Evolutionary conservation across 2,329 filamentous ascomycete species (phyloP).

Genomic region (Paracoccidioides lutzii): DNA sequence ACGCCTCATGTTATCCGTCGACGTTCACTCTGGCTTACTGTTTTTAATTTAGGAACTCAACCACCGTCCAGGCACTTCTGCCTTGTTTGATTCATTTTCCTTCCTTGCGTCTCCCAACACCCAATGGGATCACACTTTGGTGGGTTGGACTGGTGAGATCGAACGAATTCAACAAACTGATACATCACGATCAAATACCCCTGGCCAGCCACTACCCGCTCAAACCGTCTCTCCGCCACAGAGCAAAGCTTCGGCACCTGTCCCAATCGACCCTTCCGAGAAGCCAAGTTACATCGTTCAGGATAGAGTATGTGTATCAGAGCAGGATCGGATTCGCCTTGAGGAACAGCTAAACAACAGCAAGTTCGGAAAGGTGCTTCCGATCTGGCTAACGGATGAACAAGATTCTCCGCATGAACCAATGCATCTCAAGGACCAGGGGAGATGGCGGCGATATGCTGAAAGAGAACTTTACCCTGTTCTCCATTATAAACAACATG

Average conservation of each 20-base stretch:
- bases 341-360: conserved; percentile 62
- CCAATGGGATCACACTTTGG: conserved; percentile 81
- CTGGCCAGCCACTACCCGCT: conserved; percentile 7
- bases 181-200: conserved; percentile 6
- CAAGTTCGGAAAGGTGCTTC: conserved; percentile 64
- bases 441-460: conserved; percentile 76
- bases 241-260: conserved; percentile 66
- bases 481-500: conserved; percentile 92
- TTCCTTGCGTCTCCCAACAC: conserved; percentile 73
- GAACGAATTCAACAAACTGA: conserved; percentile 30
- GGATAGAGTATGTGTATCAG: conserved; percentile 59
- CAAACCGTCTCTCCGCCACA: conserved; percentile 33
- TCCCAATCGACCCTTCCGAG: conserved; percentile 47
- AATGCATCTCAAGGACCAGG: conserved; percentile 66
- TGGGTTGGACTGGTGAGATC: conserved; percentile 91
- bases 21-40: conserved; percentile 4
- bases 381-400: conserved; percentile 80
- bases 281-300: conserved; percentile 43
- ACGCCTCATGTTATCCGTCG: not conserved
- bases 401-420: conserved; percentile 54
- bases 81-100: conserved; percentile 80
- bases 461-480: conserved; percentile 86
- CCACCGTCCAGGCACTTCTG: conserved; percentile 72
- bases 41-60: conserved; percentile 49
- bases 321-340: conserved; percentile 56